Evolutionary conservation across 1,139 yeast species (phyloP), one percentile per base, ranked within the genome.

Genomic region (Lodderomyces parapsilosis): DNA sequence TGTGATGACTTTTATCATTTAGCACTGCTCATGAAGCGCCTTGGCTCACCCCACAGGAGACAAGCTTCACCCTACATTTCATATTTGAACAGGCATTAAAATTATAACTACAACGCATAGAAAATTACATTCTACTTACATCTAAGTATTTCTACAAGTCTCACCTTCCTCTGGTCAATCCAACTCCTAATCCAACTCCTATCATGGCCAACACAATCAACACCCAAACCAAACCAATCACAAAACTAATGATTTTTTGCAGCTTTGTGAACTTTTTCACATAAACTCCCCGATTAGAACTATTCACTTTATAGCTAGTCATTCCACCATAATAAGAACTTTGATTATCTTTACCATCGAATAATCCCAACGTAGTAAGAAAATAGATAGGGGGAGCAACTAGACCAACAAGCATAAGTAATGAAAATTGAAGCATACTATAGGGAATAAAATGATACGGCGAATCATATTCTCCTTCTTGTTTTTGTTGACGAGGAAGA

Each of bases 151-250:
- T n/a, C n/a, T n/a, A n/a, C n/a, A n/a, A 20, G 23, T 8, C 19
- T 20, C 25, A 20, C 17, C 32, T 18, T 15, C 44, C 41, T 39
- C 48, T 39, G 8, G 47, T 47, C 13, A 48, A 31, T 4, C 53
- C 53, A 6, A 50, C 28, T 5, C 73, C 75, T 22, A 71, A 48
- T 0, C 75, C 74, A 6, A 71, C 67, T 0, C 71, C 76, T 14
- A 71, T 66, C 75, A 70, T 68, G 11, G 74, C 68, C 22, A 70
- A 45, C 4, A 68, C 59, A 4, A 63, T 50, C 11, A 51, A 43
- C 7, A 66, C 41, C 77, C 77, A 71, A 2, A 61, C 10, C 8
- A 70, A 14, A 3, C 76, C 76, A 2, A 66, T 18, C 0, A 53
- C 45, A 6, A 65, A 47, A 53, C 75, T 66, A 32, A 57, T 38